phyloP scores from a whole-genome alignment of 2,329 filamentous ascomycete genomes.

The Botryotinia calthae region DNA sequence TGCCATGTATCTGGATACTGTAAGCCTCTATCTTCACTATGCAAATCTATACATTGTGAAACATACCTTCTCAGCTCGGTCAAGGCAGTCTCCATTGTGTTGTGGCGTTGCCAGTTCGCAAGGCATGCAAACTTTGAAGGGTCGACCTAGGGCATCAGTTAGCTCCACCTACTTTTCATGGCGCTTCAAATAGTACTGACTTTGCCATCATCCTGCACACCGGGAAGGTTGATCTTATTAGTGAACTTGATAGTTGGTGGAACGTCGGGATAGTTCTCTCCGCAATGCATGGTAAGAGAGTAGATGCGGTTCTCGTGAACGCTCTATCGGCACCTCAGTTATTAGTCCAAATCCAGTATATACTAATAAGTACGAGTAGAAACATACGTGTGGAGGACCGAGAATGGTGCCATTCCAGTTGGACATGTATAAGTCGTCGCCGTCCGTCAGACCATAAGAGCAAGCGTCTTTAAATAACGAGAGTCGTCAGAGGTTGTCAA shows the following conservation, averaged over 20 bases:
- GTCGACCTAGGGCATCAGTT: constrained; percentile 61
- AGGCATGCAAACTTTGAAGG: constrained; percentile 80
- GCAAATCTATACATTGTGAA: neutral
- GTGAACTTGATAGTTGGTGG: constrained; percentile 91
- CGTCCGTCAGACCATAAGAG: constrained; percentile 92
- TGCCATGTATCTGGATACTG: constrained; percentile 78
- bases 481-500: neutral
- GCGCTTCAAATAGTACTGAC: constrained; percentile 43
- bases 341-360: constrained; percentile 9
- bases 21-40: constrained; percentile 15
- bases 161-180: neutral
- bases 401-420: constrained; percentile 99
- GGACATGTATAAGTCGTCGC: constrained; percentile 93
- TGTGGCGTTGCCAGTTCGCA: constrained; percentile 85
- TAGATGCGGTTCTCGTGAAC: constrained; percentile 99
- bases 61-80: constrained; percentile 77
- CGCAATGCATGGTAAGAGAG: constrained; percentile 95
- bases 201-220: constrained; percentile 75
- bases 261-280: constrained; percentile 79
- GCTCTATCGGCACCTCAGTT: constrained; percentile 54
- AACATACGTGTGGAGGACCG: constrained; percentile 86
- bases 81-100: constrained; percentile 91
- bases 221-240: constrained; percentile 94
- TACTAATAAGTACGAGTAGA: neutral
- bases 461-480: constrained; percentile 69